A percentile compares a stretch with the other conserved stretches of the same genome.
These are phyloP conservation scores for Ophiognomonia clavigignenti-juglandacearum DNA, from an alignment of 2,329 filamentous ascomycete species.

Conservation along the genomic window DNA sequence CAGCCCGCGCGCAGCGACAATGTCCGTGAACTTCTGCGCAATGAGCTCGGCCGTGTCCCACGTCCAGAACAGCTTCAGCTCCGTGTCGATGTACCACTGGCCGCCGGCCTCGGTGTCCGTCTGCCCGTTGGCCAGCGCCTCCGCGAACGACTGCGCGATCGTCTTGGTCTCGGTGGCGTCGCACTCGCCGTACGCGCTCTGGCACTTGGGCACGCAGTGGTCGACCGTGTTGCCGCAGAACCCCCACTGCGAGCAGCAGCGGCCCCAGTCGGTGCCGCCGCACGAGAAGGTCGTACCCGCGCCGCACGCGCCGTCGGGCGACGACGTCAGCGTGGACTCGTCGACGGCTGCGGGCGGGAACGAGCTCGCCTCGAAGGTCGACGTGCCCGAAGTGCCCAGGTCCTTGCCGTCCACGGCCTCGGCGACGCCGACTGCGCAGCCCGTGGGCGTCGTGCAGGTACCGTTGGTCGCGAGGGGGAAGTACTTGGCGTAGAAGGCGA, in stretches of 20 bases:
- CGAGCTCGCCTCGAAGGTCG: constrained; percentile 34
- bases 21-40: constrained; percentile 38
- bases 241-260: constrained; percentile 6
- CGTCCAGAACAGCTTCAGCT: constrained; percentile 45
- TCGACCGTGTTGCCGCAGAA: constrained; percentile 16
- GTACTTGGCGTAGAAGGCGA: constrained; percentile 66
- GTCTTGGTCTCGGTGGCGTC: constrained; percentile 2
- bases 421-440: constrained; percentile 50
- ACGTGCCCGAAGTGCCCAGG: constrained; percentile 47
- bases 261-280: constrained; percentile 12
- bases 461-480: constrained; percentile 45
- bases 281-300: constrained; percentile 9
- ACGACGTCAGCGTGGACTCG: constrained; percentile 14
- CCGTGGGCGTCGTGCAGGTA: constrained; percentile 38
- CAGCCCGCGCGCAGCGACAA: constrained; percentile 35
- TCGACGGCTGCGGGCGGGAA: constrained; percentile 14
- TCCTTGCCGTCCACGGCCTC: constrained; percentile 56
- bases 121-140: constrained; percentile 34
- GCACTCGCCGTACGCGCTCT: constrained; percentile 20
- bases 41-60: constrained; percentile 50
- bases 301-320: constrained; percentile 19
- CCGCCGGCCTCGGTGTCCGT: constrained; percentile 45
- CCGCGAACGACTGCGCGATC: constrained; percentile 31
- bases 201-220: constrained; percentile 21
- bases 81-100: constrained; percentile 49